These are phyloP conservation scores for Acanthamoeba healyi DNA, from an alignment of 208 protist genomes.

Conservation along the genomic window DNA sequence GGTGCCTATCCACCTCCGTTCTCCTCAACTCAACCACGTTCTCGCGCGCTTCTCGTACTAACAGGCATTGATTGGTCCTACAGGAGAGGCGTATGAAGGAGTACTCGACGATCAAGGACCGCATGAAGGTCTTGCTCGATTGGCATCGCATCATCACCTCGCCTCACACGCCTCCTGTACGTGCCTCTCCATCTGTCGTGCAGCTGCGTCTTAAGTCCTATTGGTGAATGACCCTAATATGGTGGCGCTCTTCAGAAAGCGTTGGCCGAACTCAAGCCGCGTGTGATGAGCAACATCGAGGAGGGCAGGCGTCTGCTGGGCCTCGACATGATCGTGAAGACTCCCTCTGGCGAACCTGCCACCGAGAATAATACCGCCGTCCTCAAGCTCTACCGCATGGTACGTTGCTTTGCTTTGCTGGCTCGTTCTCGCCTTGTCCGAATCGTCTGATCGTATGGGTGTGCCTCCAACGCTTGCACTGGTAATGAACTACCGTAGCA, in stretches of 20 bases:
- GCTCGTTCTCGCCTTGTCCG: background rate
- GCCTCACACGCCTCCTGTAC: constrained; percentile 71
- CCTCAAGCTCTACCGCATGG: constrained; percentile 80
- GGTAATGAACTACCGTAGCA: constrained; percentile 7
- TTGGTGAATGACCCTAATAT: too few species aligned
- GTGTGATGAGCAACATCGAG: constrained; percentile 82
- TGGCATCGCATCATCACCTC: constrained; percentile 80
- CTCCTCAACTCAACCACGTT: too few species aligned
- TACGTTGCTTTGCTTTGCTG: background rate
- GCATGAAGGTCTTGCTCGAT: constrained; percentile 78
- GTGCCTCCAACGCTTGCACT: too few species aligned
- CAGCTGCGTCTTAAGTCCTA: too few species aligned
- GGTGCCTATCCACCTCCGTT: background rate
- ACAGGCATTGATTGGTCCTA: background rate
- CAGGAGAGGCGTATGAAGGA: constrained; percentile 78
- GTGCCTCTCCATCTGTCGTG: background rate
- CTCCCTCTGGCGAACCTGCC: constrained; percentile 79
- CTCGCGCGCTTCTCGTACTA: background rate
- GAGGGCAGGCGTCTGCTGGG: constrained; percentile 81
- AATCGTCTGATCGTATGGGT: background rate
- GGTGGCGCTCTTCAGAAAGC: constrained; percentile 46
- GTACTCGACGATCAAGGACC: constrained; percentile 78
- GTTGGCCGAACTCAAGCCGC: constrained; percentile 77
- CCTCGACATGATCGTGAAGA: constrained; percentile 82
- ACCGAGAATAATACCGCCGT: constrained; percentile 82